Evolutionary conservation across 2,329 filamentous ascomycete genomes (phyloP).

Genomic region (Mycosphaerella sp.): DNA sequence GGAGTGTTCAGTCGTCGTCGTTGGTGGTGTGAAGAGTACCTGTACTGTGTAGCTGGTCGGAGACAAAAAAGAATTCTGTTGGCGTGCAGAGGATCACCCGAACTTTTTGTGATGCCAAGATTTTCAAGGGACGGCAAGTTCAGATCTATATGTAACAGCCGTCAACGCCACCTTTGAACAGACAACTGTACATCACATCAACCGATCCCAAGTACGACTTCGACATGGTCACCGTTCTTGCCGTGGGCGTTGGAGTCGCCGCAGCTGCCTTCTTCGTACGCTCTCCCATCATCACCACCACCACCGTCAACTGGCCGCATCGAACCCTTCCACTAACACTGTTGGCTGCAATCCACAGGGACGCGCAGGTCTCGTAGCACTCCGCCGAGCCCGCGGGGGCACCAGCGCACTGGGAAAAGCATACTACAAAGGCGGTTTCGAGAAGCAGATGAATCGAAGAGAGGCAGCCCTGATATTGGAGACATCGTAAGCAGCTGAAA

Average conservation of each 20-base stretch:
- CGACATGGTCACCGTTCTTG: conserved; percentile 53
- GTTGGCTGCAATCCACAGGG: conserved; percentile 51
- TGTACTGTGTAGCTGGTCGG: background rate
- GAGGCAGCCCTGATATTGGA: conserved; percentile 89
- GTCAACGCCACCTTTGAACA: background rate
- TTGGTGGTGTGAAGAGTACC: background rate
- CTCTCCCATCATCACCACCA: background rate
- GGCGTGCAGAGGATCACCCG: background rate
- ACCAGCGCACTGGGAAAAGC: conserved; percentile 73
- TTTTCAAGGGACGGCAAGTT: background rate
- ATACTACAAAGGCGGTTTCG: conserved; percentile 99
- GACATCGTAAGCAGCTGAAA: conserved; percentile 62
- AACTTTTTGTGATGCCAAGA: background rate
- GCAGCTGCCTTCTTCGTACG: conserved; percentile 60
- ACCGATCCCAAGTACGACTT: background rate
- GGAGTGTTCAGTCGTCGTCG: background rate
- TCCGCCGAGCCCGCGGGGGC: conserved; percentile 72
- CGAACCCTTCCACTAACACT: conserved; percentile 3
- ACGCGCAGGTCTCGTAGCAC: conserved; percentile 83
- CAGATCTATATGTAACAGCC: background rate
- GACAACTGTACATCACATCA: background rate
- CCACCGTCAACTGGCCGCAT: background rate
- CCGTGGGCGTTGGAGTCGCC: conserved; percentile 55
- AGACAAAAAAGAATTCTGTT: background rate
- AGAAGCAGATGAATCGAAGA: conserved; percentile 84